These are phyloP conservation scores for Penicillium sp. DNA, from an alignment of 2,329 filamentous ascomycete species.

Conservation along the genomic window DNA sequence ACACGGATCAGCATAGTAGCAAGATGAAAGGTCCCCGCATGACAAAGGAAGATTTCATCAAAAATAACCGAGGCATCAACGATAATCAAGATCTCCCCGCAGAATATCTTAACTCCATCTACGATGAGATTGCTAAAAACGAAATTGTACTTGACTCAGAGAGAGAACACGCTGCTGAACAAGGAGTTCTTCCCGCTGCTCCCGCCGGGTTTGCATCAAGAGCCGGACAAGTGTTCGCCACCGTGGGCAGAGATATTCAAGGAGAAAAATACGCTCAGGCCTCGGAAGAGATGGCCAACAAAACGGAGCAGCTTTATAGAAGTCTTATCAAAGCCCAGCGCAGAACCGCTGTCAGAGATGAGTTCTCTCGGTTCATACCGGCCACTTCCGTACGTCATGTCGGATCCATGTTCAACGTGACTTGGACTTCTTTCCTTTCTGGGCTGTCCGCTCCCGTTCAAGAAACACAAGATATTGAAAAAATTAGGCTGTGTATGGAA, in stretches of 20 bases:
- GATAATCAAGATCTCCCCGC: conserved; percentile 90
- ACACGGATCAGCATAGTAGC: conserved; percentile 88
- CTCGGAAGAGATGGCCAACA: conserved; percentile 86
- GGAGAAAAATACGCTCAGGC: conserved; percentile 91
- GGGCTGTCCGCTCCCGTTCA: conserved; percentile 91
- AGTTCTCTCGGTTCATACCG: conserved; percentile 73
- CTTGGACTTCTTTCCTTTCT: conserved; percentile 98
- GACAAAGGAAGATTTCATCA: conserved; percentile 97
- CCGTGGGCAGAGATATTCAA: conserved; percentile 85
- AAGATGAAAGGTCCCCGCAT: conserved; percentile 80
- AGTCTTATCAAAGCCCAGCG: conserved; percentile 86
- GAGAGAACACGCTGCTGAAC: conserved; percentile 78
- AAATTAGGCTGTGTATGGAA: conserved; percentile 88
- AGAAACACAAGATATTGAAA: conserved; percentile 86
- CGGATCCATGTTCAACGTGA: conserved; percentile 97
- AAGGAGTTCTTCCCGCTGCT: conserved; percentile 61
- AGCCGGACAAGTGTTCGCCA: conserved; percentile 84
- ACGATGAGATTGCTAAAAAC: conserved; percentile 83
- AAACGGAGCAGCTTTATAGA: conserved; percentile 83
- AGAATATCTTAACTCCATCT: conserved; percentile 85
- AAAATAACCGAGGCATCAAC: conserved; percentile 98
- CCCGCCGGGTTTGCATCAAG: conserved; percentile 70
- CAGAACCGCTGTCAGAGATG: conserved; percentile 67
- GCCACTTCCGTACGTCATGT: conserved; percentile 93
- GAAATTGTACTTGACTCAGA: conserved; percentile 96